A percentile compares a stretch with the other conserved stretches of the same genome.
These are phyloP conservation scores for Fusarium begoniae DNA, from an alignment of 2,329 filamentous ascomycete species.

Conservation along the genomic window DNA sequence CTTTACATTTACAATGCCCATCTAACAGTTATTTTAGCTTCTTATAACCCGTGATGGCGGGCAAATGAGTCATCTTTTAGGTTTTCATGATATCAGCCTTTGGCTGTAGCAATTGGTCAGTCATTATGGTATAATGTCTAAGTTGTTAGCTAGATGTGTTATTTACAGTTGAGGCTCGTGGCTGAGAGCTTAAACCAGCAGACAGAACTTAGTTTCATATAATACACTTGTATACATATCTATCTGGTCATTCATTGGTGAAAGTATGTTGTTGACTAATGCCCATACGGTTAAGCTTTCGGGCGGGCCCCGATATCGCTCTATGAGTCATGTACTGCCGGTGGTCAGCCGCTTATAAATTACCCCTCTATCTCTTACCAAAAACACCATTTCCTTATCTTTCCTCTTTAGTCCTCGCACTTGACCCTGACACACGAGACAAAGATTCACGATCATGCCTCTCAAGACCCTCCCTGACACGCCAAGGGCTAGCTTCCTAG, in stretches of 20 bases:
- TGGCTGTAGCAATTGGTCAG: background rate
- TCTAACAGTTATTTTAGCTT: too few species aligned
- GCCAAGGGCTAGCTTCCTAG: background rate
- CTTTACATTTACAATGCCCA: too few species aligned
- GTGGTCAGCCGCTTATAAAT: background rate
- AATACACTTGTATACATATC: background rate
- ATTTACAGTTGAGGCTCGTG: background rate
- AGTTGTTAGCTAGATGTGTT: background rate
- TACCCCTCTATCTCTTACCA: background rate
- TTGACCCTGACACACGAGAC: fast-evolving
- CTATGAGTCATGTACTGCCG: fast-evolving
- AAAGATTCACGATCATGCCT: background rate
- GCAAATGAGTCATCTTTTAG: background rate
- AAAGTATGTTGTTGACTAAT: background rate
- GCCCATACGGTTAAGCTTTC: background rate
- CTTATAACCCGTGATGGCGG: too few species aligned
- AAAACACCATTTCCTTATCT: fast-evolving
- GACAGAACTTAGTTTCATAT: background rate
- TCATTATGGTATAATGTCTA: background rate
- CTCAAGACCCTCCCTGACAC: background rate
- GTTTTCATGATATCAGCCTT: background rate
- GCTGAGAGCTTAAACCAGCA: background rate
- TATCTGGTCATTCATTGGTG: background rate
- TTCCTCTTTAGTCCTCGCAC: fast-evolving
- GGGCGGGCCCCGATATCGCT: background rate